Conservation (phyloP, 352 stramenopile species). For the Plasmopara viticola region DNA sequence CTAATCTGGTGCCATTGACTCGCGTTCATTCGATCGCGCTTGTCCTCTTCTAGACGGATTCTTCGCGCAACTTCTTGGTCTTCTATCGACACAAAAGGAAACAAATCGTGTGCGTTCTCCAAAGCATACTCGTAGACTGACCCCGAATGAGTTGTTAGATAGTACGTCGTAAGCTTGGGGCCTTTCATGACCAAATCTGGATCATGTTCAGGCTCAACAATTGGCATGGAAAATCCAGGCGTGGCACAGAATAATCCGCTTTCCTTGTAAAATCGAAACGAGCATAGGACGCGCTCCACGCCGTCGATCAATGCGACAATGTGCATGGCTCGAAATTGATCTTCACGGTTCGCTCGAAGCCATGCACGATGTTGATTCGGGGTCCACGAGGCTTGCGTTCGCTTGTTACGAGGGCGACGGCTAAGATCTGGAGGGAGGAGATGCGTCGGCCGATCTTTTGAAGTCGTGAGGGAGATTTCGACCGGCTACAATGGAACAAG, state of each 20-base stretch:
- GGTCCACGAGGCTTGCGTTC: slow-evolving; percentile 19
- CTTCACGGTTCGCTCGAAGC: slow-evolving; percentile 44
- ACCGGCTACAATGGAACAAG: slow-evolving; percentile 2
- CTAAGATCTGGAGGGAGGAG: slow-evolving; percentile 18
- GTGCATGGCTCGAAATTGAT: slow-evolving; percentile 57
- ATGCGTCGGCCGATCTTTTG: slow-evolving; percentile 12
- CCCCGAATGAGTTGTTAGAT: slow-evolving; percentile 21
- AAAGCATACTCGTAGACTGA: slow-evolving; percentile 53
- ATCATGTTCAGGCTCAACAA: slow-evolving; percentile 30
- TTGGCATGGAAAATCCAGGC: slow-evolving; percentile 46
- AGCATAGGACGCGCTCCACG: slow-evolving; percentile 38
- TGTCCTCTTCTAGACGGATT: slow-evolving; percentile 39
- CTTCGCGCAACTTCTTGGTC: slow-evolving; percentile 38
- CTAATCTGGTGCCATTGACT: slow-evolving; percentile 26
- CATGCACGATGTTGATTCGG: slow-evolving; percentile 28
- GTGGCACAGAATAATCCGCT: slow-evolving; percentile 45
- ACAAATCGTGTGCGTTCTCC: slow-evolving; percentile 51
- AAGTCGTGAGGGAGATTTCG: slow-evolving; percentile 10
- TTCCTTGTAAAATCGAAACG: slow-evolving; percentile 43
- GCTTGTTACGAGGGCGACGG: slow-evolving; percentile 15
- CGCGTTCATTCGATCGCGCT: slow-evolving; percentile 22
- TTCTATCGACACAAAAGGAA: slow-evolving; percentile 29
- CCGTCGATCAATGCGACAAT: slow-evolving; percentile 37
- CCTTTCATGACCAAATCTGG: slow-evolving; percentile 28
- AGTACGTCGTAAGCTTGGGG: slow-evolving; percentile 42